A percentile compares a stretch with the other conserved stretches of the same genome.
Evolutionary conservation across 805 yeast genomes (phyloP).

Genomic region (Ogataea neopini): DNA sequence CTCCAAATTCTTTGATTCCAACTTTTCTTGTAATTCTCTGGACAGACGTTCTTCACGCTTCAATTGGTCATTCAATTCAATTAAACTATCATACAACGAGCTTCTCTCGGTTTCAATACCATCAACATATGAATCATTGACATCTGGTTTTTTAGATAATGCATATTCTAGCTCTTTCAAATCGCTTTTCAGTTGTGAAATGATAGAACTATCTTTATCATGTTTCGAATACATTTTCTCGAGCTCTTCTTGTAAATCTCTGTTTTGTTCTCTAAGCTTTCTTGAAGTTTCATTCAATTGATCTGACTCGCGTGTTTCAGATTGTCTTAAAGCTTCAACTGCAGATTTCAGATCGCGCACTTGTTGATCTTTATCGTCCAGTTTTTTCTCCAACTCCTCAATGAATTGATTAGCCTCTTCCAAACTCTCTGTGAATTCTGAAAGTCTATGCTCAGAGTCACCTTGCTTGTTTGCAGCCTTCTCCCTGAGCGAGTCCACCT

Average conservation of each 20-base stretch:
- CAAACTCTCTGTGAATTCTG: slow-evolving; percentile 14
- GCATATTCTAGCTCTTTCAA: slow-evolving; percentile 8
- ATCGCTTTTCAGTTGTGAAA: slow-evolving; percentile 10
- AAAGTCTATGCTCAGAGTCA: slow-evolving; percentile 12
- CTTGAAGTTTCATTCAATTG: neutral
- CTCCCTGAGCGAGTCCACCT: slow-evolving; percentile 9
- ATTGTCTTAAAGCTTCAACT: slow-evolving; percentile 31
- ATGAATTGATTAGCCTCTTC: slow-evolving; percentile 18
- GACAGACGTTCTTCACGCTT: slow-evolving; percentile 10
- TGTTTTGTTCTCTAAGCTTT: neutral
- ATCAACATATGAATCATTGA: slow-evolving; percentile 30
- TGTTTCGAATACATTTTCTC: slow-evolving; percentile 13
- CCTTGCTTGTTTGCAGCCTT: slow-evolving; percentile 9
- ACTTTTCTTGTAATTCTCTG: slow-evolving; percentile 24
- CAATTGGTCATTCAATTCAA: slow-evolving; percentile 18
- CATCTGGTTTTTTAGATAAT: slow-evolving; percentile 5
- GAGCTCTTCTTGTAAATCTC: slow-evolving; percentile 4
- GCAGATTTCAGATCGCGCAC: slow-evolving; percentile 13
- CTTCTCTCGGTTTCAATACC: slow-evolving; percentile 32
- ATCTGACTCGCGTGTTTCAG: slow-evolving; percentile 17
- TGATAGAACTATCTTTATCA: slow-evolving; percentile 6
- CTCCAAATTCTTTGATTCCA: slow-evolving; percentile 11
- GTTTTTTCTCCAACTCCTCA: slow-evolving; percentile 27
- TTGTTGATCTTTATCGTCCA: slow-evolving; percentile 24
- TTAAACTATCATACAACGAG: slow-evolving; percentile 22